Percentiles rank a stretch among this genome's conserved stretches.
These are phyloP conservation scores for Tieghemiomyces parasiticus DNA, from an alignment of 192 early-diverging fungal species.

Conservation along the genomic window DNA sequence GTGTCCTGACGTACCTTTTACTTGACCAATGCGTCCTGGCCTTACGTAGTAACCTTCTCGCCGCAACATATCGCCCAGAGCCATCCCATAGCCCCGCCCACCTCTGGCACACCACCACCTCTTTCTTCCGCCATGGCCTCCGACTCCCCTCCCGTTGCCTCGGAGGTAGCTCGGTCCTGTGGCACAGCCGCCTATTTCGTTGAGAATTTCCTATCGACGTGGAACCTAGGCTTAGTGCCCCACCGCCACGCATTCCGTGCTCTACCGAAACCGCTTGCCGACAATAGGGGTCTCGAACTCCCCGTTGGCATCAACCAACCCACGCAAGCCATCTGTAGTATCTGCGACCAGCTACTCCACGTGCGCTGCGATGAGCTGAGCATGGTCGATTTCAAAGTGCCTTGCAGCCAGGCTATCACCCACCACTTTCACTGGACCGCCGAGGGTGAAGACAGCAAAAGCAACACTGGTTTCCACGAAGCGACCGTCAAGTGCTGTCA, in stretches of 20 bases:
- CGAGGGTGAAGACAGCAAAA: too few species aligned
- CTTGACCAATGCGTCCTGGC: too few species aligned
- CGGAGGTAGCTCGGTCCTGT: too few species aligned
- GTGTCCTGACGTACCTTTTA: too few species aligned
- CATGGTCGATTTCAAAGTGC: background rate
- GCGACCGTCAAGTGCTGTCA: background rate
- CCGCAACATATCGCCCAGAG: too few species aligned
- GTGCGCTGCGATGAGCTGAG: background rate
- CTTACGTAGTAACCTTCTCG: too few species aligned
- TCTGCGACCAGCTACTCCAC: background rate
- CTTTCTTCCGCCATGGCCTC: too few species aligned
- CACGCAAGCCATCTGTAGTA: background rate
- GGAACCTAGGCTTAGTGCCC: background rate
- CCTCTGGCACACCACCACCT: too few species aligned
- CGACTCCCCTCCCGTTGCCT: too few species aligned
- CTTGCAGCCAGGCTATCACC: background rate
- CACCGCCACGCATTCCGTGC: background rate
- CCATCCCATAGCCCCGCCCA: too few species aligned
- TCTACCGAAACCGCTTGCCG: background rate
- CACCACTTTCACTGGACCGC: conserved; percentile 5
- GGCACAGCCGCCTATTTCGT: conserved; percentile 6
- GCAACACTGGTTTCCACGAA: too few species aligned
- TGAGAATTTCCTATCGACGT: background rate
- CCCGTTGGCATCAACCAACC: background rate
- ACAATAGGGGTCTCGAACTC: too few species aligned